Base-by-base conservation (phyloP, 208 protist genomes). In the Naegleria gruberi region DNA sequence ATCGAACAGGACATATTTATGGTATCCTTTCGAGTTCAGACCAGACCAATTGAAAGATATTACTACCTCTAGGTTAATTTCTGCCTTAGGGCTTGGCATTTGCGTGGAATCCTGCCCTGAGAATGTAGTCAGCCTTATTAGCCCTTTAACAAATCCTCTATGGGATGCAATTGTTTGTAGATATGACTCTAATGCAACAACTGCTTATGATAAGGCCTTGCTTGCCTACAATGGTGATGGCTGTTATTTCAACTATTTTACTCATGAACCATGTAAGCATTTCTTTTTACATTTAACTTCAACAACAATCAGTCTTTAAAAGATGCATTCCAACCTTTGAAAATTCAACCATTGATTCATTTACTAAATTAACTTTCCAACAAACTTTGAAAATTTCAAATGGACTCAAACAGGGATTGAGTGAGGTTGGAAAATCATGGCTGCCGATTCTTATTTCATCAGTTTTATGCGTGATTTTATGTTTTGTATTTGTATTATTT, bases 401-500 rank as follows among this genome's bases (percentile, higher is more conserved):
- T 55, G 83, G 83, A 23, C 40, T 87, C 0, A 87, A 87, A 26
- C 41, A 34, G 41, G 44, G 83, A 40, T 34, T 87, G 19, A 40
- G 7, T 40, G 83, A 87, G 37, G 43, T 87, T 0, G 51, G 34
- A 7, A 55, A 10, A 42, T 87, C 83, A 55, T 87, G 34, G n/a
- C 23, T 40, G 6, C 43, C 83, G 5, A n/a, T 87, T 41, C 10
- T 87, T n/a, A 45, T 87, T n/a, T 55, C 43, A 5, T 30, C 44
- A 19, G 7, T 87, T 8, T 46, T 87, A 37, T 40, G 43, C 19
- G 26, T 87, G 44, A 40, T 87, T 12, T 55, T 87, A 55, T 87
- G 87, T 40, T 91, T 86, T n/a, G 6, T 90, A 8, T 91, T 65
- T 65, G 55, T 91, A 12, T 40, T 89, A 4, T 65, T 91, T 26